Conservation (phyloP, 2,329 filamentous ascomycete genomes). For the Talaromyces marneffei region DNA sequence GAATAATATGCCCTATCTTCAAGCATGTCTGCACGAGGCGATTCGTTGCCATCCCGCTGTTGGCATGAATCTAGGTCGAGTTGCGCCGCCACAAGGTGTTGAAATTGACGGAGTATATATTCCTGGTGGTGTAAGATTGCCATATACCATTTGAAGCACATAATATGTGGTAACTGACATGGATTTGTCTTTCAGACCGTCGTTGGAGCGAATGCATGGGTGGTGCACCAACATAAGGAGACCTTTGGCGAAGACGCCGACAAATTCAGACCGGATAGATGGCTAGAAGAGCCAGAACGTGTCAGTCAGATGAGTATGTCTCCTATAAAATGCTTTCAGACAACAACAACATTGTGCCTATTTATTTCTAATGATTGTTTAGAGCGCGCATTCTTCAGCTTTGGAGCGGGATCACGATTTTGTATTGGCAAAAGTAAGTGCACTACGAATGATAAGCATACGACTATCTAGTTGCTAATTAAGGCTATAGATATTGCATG, state of each 20-base stretch:
- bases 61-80: slow-evolving; percentile 16
- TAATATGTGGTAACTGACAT: not conserved
- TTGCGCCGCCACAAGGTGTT: slow-evolving; percentile 17
- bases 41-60: slow-evolving; percentile 17
- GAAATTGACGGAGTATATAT: slow-evolving; percentile 14
- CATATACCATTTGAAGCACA: not conserved
- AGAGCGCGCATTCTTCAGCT: slow-evolving; percentile 17
- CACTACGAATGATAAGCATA: not conserved
- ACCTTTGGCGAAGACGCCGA: slow-evolving; percentile 12
- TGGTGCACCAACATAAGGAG: slow-evolving; percentile 10
- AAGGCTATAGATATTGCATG: not conserved
- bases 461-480: not conserved
- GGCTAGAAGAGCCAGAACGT: slow-evolving; percentile 2
- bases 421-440: slow-evolving; percentile 18
- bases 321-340: not conserved
- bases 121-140: slow-evolving; percentile 17
- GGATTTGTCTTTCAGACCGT: not conserved
- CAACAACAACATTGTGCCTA: not conserved
- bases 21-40: slow-evolving; percentile 19
- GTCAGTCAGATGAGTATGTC: slow-evolving; percentile 8
- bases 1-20: slow-evolving; percentile 29
- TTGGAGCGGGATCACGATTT: slow-evolving; percentile 16
- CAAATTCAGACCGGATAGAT: slow-evolving; percentile 11
- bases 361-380: not conserved
- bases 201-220: slow-evolving; percentile 11